These are phyloP conservation scores for Claviceps digitariae DNA, from an alignment of 2,329 filamentous ascomycete genomes.

Conservation along the genomic window DNA sequence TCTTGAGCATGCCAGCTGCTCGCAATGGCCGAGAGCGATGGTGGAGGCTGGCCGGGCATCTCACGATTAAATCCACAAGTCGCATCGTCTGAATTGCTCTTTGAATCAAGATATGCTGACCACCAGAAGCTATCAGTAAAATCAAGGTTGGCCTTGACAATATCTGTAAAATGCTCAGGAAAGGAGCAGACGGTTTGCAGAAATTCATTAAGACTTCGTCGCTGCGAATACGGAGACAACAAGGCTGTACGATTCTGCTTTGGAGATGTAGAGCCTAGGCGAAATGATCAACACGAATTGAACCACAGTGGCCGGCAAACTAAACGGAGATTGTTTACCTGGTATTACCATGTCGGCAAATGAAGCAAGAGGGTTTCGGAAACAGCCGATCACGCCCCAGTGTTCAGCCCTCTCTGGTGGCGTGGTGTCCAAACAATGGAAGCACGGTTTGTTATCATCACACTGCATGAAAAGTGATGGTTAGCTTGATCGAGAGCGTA, in stretches of 20 bases:
- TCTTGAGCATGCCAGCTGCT: constrained; percentile 37
- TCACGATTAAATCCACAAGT: constrained; percentile 15
- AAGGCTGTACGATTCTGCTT: constrained; percentile 35
- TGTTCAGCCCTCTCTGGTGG: constrained; percentile 26
- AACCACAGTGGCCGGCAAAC: not conserved
- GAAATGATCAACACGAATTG: not conserved
- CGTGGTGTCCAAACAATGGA: constrained; percentile 28
- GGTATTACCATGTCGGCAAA: constrained; percentile 37
- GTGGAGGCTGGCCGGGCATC: constrained; percentile 28
- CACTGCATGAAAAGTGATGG: constrained; percentile 23
- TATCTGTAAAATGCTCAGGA: constrained; percentile 23
- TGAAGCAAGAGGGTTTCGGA: constrained; percentile 31
- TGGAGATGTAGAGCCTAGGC: constrained; percentile 31
- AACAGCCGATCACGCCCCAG: constrained; percentile 38
- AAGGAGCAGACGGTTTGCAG: constrained; percentile 33
- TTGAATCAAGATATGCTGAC: constrained; percentile 33
- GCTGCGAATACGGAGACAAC: constrained; percentile 34
- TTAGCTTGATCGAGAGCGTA: not conserved
- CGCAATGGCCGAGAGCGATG: constrained; percentile 35
- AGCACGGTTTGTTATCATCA: constrained; percentile 35
- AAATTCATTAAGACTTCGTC: constrained; percentile 38
- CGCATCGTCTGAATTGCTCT: constrained; percentile 10
- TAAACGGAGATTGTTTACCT: constrained; percentile 21
- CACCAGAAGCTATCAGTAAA: constrained; percentile 46
- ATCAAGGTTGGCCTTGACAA: constrained; percentile 33